These are phyloP conservation scores for Tolypocladium amazonense DNA, from an alignment of 2,329 filamentous ascomycete genomes.

Conservation along the genomic window DNA sequence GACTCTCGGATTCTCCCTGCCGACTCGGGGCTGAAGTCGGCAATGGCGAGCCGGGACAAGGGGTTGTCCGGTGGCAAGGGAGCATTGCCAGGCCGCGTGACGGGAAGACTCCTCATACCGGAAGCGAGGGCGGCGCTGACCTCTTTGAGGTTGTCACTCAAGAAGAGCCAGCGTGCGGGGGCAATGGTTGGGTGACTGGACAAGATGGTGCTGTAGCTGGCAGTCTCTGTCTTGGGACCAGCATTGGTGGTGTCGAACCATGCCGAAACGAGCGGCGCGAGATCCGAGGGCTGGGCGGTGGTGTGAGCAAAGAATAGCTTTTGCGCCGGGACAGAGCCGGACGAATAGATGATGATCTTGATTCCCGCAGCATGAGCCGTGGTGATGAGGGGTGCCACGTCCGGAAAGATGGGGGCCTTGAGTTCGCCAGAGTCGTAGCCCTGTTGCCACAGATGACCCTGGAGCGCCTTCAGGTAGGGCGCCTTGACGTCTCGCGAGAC, in stretches of 20 bases:
- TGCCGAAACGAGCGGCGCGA: conserved; percentile 47
- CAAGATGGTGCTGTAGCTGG: conserved; percentile 59
- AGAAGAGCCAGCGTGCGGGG: conserved; percentile 55
- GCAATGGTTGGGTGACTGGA: conserved; percentile 28
- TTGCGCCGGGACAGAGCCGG: conserved; percentile 70
- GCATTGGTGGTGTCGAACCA: conserved; percentile 79
- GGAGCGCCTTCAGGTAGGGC: conserved; percentile 67
- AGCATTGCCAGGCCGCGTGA: conserved; percentile 61
- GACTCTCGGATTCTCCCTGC: conserved; percentile 2
- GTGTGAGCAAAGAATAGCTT: conserved; percentile 68
- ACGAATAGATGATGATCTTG: conserved; percentile 68
- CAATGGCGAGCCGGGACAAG: conserved; percentile 21
- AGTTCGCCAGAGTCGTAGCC: conserved; percentile 63
- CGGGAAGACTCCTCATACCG: conserved; percentile 53
- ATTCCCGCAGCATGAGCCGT: conserved; percentile 46
- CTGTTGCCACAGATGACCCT: conserved; percentile 67
- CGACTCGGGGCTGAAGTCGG: conserved; percentile 20
- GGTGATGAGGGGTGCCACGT: conserved; percentile 55
- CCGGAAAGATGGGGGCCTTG: conserved; percentile 61
- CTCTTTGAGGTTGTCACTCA: conserved; percentile 70
- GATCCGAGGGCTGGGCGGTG: conserved; percentile 44
- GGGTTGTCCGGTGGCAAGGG: conserved; percentile 41
- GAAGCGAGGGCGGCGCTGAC: conserved; percentile 50
- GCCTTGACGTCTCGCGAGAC: conserved; percentile 64
- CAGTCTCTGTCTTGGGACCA: conserved; percentile 56